phyloP scores from a whole-genome alignment of 441 rosid species.

The Macaranga tanarius region DNA sequence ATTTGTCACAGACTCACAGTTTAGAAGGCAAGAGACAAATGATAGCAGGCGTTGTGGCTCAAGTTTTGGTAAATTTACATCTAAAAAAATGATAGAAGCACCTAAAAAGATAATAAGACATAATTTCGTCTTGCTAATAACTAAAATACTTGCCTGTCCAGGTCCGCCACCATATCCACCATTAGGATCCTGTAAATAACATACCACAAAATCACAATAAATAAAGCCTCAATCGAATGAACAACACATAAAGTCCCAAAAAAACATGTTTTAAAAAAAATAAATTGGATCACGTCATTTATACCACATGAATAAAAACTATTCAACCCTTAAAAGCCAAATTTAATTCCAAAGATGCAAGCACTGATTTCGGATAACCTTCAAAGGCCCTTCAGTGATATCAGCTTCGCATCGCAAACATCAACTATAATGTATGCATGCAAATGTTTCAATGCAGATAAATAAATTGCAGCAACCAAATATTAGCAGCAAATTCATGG shows the following conservation, averaged over 20 bases:
- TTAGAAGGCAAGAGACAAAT: not conserved
- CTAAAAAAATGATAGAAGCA: not conserved
- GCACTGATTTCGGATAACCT: not conserved
- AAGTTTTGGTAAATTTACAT: not conserved
- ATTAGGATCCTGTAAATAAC: constrained; percentile 51
- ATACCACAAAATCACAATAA: constrained; percentile 19
- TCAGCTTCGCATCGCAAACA: too few species aligned
- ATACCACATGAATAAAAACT: not conserved
- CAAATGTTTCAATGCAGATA: not conserved
- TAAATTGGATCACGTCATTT: not conserved
- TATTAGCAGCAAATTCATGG: not conserved
- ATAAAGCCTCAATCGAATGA: not conserved
- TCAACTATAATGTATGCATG: too few species aligned
- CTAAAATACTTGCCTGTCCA: constrained; percentile 72
- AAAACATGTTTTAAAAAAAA: not conserved
- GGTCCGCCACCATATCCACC: constrained; percentile 98
- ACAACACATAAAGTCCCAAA: not conserved
- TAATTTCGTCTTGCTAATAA: constrained; percentile 14
- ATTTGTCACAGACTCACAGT: not conserved
- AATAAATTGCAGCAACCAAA: not conserved
- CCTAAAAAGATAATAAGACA: constrained; percentile 1
- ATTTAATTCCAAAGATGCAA: not conserved
- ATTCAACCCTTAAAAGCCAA: not conserved
- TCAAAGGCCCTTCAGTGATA: not conserved
- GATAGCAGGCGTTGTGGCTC: not conserved